These are phyloP conservation scores for Gigaspora rosea DNA, from an alignment of 192 early-diverging fungal species.

Conservation along the genomic window DNA sequence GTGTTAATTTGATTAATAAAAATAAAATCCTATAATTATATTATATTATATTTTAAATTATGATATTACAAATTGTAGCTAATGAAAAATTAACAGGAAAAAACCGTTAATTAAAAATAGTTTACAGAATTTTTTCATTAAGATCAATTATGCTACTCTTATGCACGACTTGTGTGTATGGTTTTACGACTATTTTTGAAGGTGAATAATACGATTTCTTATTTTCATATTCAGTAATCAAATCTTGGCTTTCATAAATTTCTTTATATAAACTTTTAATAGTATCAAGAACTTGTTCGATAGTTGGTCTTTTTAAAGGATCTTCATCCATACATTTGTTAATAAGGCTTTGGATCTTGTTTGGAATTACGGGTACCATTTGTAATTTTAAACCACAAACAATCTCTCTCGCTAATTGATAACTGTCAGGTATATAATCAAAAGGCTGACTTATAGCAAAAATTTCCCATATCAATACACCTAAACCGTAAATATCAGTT, in stretches of 20 bases:
- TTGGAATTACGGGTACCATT: background rate
- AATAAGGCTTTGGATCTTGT: background rate
- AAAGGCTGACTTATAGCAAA: constrained; percentile 40
- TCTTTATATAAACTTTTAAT: background rate
- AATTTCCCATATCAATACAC: constrained; percentile 48
- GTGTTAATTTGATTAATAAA: too few species aligned
- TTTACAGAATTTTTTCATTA: too few species aligned
- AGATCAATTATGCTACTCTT: too few species aligned
- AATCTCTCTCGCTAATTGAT: background rate
- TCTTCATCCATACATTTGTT: background rate
- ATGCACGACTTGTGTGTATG: too few species aligned
- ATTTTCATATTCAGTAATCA: background rate
- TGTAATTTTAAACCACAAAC: background rate
- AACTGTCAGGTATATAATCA: background rate
- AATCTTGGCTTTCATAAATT: background rate
- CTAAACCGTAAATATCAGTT: constrained; percentile 43
- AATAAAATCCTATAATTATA: too few species aligned
- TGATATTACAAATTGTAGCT: too few species aligned
- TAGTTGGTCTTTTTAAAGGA: constrained; percentile 19
- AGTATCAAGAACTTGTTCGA: background rate
- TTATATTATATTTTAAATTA: too few species aligned
- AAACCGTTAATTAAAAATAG: too few species aligned
- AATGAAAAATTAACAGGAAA: too few species aligned
- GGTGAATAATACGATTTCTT: background rate
- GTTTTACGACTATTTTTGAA: background rate